These are phyloP conservation scores for Firmiana major DNA, from an alignment of 345 rosid species.

Conservation along the genomic window DNA sequence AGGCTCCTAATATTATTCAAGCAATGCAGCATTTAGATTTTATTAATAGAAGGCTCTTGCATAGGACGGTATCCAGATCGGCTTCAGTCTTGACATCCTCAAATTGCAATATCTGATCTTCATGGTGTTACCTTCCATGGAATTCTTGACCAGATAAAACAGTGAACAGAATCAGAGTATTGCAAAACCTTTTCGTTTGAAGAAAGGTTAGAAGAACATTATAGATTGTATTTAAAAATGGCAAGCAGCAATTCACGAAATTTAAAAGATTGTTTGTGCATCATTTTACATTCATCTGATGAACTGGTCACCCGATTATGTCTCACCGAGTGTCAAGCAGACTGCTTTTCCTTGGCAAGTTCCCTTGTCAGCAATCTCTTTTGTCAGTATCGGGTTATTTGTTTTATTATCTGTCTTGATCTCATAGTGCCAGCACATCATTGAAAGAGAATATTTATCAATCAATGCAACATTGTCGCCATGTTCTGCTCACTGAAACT, in stretches of 20 bases:
- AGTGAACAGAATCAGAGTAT: not conserved
- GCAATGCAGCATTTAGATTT: not conserved
- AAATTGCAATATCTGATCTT: not conserved
- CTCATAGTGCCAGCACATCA: not conserved
- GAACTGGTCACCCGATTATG: too few relatives aligned
- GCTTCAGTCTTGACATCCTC: not conserved
- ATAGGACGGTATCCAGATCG: not conserved
- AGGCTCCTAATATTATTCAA: not conserved
- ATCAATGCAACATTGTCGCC: not conserved
- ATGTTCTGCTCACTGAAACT: not conserved
- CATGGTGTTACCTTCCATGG: not conserved
- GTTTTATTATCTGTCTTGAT: not conserved
- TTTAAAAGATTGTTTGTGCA: not conserved
- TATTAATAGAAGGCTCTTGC: conserved; percentile 7
- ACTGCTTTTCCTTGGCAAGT: not conserved
- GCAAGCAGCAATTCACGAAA: not conserved
- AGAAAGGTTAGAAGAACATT: not conserved
- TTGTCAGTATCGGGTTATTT: not conserved
- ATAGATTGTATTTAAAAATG: not conserved
- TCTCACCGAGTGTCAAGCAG: too few relatives aligned
- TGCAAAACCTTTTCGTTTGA: not conserved
- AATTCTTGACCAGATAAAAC: not conserved
- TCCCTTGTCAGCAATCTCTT: not conserved
- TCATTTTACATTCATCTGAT: not conserved
- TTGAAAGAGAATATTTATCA: not conserved